Evolutionary conservation across 441 rosid genomes (phyloP), one percentile per base, ranked within the genome.

Genomic region (Biscutella laevigata): DNA sequence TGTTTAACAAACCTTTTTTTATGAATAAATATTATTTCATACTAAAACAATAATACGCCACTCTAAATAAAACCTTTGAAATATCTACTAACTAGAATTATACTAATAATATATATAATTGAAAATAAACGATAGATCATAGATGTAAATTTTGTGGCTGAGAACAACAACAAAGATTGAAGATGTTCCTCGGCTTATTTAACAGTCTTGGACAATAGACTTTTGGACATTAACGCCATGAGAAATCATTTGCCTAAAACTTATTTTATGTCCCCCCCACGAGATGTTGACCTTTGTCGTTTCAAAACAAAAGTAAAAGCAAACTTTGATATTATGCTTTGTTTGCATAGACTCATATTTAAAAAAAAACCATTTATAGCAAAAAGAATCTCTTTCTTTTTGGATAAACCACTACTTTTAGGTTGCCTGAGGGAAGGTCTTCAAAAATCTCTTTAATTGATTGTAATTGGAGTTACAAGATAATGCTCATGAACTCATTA

Each of bases 231-330:
- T 54, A 45, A 62, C 27, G 61, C 47, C 48, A 54, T 54, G 56
- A 46, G 41, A 54, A 54, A 37, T 46, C 56, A 62, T 54, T 36
- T 45, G 56, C 61, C 56, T 41, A 22, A 48, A 56, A 40, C 24
- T 64, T 57, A n/a, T 49, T 51, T 42, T 37, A 30, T 57, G 48
- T 36, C 62, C 57, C 40, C 48, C 50, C 33, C 53, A 57, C 53
- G 2, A 57, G 43, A 65, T 65, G 45, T 65, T 65, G 70, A 65
- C 64, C 42, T 57, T 46, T 53, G 54, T 46, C 53, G 30, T 53
- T 61, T 66, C 66, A 58, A 59, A 44, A 53, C 61, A 59, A 66
- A 53, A 37, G 71, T 59, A 66, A 59, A 66, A 66, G 61, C 71
- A 30, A 38, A 7, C 52, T 45, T 59, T 53, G 51, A 52, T 58